Percentiles rank a stretch among this genome's conserved stretches.
These are phyloP conservation scores for Dioszegia hungarica DNA, from an alignment of 768 basidiomycete genomes.

Conservation along the genomic window DNA sequence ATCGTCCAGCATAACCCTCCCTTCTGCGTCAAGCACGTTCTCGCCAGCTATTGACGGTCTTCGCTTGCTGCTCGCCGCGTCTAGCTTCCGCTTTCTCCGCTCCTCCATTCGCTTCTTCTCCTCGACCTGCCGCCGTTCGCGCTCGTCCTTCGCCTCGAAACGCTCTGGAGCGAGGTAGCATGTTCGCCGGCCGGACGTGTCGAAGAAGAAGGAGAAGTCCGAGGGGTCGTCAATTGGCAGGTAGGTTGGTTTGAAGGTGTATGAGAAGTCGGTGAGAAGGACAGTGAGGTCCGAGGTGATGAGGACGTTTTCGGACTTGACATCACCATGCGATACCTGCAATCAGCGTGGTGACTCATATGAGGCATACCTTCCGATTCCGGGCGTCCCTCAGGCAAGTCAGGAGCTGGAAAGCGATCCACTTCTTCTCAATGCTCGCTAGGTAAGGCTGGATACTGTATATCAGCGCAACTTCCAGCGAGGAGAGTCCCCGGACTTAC, in stretches of 20 bases:
- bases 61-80: slow-evolving; percentile 32
- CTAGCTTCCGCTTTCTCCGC: slow-evolving; percentile 58
- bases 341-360: background rate
- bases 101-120: slow-evolving; percentile 51
- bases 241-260: slow-evolving; percentile 85
- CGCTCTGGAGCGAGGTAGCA: slow-evolving; percentile 96
- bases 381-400: slow-evolving; percentile 77
- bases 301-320: slow-evolving; percentile 94
- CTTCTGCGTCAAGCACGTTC: background rate
- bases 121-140: slow-evolving; percentile 1
- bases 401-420: slow-evolving; percentile 92
- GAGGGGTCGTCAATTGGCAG: slow-evolving; percentile 94
- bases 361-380: slow-evolving; percentile 57
- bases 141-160: slow-evolving; percentile 62
- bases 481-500: slow-evolving; percentile 50
- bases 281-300: slow-evolving; percentile 96
- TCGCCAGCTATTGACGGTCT: slow-evolving; percentile 2
- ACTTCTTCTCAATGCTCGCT: slow-evolving; percentile 86
- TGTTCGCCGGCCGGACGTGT: slow-evolving; percentile 84
- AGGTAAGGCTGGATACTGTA: slow-evolving; percentile 90
- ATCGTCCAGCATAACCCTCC: background rate
- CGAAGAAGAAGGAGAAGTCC: slow-evolving; percentile 97
- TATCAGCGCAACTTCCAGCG: slow-evolving; percentile 1
- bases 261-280: slow-evolving; percentile 88
- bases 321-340: slow-evolving; percentile 89